These are phyloP conservation scores for Tulasnella sp. DNA, from an alignment of 768 basidiomycete species.

Conservation along the genomic window DNA sequence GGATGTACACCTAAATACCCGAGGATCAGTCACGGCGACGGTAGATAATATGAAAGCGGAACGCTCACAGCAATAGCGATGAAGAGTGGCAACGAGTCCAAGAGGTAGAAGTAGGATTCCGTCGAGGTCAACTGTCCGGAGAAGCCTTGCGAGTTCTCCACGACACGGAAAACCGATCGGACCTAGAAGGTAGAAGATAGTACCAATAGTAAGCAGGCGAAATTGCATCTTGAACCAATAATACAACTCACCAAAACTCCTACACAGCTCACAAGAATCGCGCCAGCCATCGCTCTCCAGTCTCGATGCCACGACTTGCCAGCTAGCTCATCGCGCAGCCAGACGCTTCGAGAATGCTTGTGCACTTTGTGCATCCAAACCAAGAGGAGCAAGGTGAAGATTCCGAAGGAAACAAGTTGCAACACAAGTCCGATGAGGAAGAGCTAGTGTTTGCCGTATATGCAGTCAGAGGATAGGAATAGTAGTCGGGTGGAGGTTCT, in stretches of 20 bases:
- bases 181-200: conserved; percentile 25
- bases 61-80: conserved; percentile 48
- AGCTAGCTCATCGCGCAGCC: conserved; percentile 30
- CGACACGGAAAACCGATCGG: conserved; percentile 49
- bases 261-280: conserved; percentile 44
- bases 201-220: no score
- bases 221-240: not conserved
- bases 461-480: no score
- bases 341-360: conserved; percentile 33
- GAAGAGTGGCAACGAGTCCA: conserved; percentile 58
- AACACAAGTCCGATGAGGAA: conserved; percentile 48
- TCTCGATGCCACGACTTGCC: conserved; percentile 40
- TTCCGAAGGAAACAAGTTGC: conserved; percentile 39
- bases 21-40: no score
- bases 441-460: conserved; percentile 28
- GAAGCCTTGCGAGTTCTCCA: conserved; percentile 57
- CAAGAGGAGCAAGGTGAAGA: conserved; percentile 19
- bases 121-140: conserved; percentile 44
- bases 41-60: not conserved
- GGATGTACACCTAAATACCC: no score
- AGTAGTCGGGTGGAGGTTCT: not conserved
- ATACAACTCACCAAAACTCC: conserved; percentile 46
- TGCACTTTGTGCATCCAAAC: conserved; percentile 26
- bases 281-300: conserved; percentile 48
- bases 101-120: conserved; percentile 53